Evolutionary conservation across 2,329 filamentous ascomycete species (phyloP), one percentile per base, ranked within the genome.

Genomic region (Colletotrichum trifolii): DNA sequence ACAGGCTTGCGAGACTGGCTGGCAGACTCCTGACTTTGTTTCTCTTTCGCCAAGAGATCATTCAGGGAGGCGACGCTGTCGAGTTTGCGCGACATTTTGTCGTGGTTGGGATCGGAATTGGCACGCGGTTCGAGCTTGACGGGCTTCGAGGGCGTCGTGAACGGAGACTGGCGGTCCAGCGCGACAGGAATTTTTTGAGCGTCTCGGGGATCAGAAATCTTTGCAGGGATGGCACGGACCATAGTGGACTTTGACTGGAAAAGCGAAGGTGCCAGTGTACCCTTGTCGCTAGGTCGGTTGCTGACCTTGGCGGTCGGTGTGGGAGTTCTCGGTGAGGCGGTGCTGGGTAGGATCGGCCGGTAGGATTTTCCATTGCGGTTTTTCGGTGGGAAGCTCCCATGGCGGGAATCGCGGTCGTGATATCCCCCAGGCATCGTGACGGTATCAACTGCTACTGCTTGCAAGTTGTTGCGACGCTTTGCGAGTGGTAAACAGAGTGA

Each of bases 101-200:
- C 64, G 40, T 49, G 43, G 38, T 17, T 54, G 43, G 15, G 40
- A 49, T 15, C n/a, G 39, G 13, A 48, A 17, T 34, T 25, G 39
- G 35, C 47, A 48, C 52, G 59, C 36, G 53, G 40, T 36, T 17
- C 45, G 34, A 50, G 46, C 48, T 48, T 46, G 39, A 55, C 49
- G 36, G 39, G n/a, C 33, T 54, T 40, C 54, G 64, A 47, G 34
- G 60, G 60, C 60, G 60, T 49, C 54, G 54, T 57, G 53, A 53
- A 10, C 42, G 34, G 45, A 42, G 54, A 49, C 10, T 42, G 45
- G 11, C 34, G 35, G 48, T 54, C 50, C 34, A 34, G 34, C 38
- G 54, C 54, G 60, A 49, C 60, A 64, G 54, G 64, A 66, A 66
- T 45, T 64, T 66, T 66, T 54, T 60, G 63, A 62, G 63, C 35